phyloP scores from a whole-genome alignment of 2,329 filamentous ascomycete species.

The Phialemoniopsis sp. region DNA sequence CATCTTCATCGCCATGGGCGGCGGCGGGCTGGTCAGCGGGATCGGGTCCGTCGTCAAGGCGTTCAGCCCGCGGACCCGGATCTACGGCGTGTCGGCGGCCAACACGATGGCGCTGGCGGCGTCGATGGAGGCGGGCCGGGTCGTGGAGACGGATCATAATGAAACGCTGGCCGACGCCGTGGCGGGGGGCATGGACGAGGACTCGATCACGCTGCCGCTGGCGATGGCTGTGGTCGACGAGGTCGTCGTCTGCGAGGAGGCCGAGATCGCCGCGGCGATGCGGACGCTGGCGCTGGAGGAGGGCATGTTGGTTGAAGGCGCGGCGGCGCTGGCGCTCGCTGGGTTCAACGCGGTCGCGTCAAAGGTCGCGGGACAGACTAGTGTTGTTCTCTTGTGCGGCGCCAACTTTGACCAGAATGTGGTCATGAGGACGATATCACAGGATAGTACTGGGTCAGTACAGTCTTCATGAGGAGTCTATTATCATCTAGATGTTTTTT shows the following conservation, averaged over 20 bases:
- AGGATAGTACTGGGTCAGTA: too few relatives aligned
- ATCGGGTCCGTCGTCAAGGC: constrained; percentile 17
- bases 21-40: constrained; percentile 15
- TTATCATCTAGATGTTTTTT: too few relatives aligned
- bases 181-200: constrained; percentile 15
- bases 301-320: too few relatives aligned
- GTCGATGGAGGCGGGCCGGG: constrained; percentile 12
- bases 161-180: constrained; percentile 16
- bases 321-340: too few relatives aligned
- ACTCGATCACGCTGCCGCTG: constrained; percentile 14
- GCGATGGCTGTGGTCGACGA: constrained; percentile 13
- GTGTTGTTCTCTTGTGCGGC: constrained; percentile 2
- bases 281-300: too few relatives aligned
- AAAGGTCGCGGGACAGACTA: constrained; percentile 2
- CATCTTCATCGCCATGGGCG: constrained; percentile 17
- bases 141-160: constrained; percentile 15
- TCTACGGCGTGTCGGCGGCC: constrained; percentile 13
- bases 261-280: background rate
- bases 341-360: background rate
- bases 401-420: constrained; percentile 14
- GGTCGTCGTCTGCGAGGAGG: constrained; percentile 14
- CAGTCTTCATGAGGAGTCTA: too few relatives aligned
- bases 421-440: constrained; percentile 4
- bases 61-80: constrained; percentile 10
- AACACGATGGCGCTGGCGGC: constrained; percentile 14